Conservation (phyloP, 306 rosid genomes). For the Ammopiptanthus mongolicus region DNA sequence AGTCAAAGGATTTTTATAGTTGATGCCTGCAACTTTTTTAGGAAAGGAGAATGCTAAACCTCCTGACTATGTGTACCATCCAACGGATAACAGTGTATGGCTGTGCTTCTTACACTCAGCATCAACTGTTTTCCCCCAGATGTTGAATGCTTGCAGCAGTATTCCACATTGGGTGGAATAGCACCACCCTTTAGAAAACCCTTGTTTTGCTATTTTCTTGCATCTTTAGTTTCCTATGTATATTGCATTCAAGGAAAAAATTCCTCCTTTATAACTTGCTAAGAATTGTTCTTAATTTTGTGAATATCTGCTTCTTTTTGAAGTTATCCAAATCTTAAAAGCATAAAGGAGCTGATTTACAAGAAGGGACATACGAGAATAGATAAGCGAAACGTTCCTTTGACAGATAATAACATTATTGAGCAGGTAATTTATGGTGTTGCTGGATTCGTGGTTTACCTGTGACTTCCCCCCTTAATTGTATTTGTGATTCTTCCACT, state of each 20-base stretch:
- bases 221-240: not conserved
- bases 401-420: constrained; percentile 77
- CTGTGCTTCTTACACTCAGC: not conserved
- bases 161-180: not conserved
- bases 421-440: constrained; percentile 55
- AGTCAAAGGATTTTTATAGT: not conserved
- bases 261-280: not conserved
- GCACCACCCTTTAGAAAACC: not conserved
- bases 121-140: not conserved
- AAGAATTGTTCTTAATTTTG: not conserved
- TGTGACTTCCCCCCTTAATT: not conserved
- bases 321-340: constrained; percentile 82
- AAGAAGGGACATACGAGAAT: constrained; percentile 70
- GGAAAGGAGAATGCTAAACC: not conserved
- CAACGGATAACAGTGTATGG: not conserved
- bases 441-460: not conserved
- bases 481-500: not conserved
- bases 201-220: not conserved
- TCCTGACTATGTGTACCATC: not conserved
- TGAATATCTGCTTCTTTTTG: constrained; percentile 19
- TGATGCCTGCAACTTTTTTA: not conserved
- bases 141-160: not conserved
- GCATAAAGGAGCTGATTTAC: constrained; percentile 63
- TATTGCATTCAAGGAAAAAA: not conserved
- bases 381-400: constrained; percentile 67